Conservation (phyloP, 805 yeast species). For the Wickerhamiella lipophila region DNA sequence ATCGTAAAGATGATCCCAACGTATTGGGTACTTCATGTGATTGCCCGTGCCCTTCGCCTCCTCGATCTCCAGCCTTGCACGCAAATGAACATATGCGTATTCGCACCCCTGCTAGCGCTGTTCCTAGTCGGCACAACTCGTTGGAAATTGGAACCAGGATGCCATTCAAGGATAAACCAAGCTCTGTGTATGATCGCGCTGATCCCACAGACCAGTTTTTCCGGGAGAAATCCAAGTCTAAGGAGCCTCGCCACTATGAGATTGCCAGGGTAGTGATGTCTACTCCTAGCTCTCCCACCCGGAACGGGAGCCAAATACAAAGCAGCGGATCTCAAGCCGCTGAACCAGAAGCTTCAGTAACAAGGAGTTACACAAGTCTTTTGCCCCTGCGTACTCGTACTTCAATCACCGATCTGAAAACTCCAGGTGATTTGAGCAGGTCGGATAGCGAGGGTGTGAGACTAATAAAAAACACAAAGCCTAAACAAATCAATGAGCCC, state of each 20-base stretch:
- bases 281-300: constrained; percentile 11
- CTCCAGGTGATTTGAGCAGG: background rate
- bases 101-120: constrained; percentile 27
- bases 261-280: constrained; percentile 14
- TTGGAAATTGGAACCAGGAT: constrained; percentile 26
- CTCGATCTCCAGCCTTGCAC: constrained; percentile 18
- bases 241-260: constrained; percentile 14
- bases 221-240: constrained; percentile 6
- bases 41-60: constrained; percentile 21
- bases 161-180: constrained; percentile 18
- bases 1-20: constrained; percentile 12
- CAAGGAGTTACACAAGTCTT: background rate
- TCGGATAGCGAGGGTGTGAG: constrained; percentile 9
- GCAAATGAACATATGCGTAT: constrained; percentile 26
- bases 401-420: background rate
- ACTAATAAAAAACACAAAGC: constrained; percentile 13
- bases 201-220: constrained; percentile 12
- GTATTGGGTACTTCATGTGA: constrained; percentile 23
- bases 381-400: constrained; percentile 5
- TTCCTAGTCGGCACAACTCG: constrained; percentile 19
- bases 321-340: background rate
- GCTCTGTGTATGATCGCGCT: constrained; percentile 5
- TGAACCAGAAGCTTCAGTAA: background rate
- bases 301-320: background rate
- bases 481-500: constrained; percentile 64